Evolutionary conservation across 495 filamentous ascomycete species (phyloP), one percentile per base, ranked within the genome.

Genomic region (Penicilliopsis zonata): DNA sequence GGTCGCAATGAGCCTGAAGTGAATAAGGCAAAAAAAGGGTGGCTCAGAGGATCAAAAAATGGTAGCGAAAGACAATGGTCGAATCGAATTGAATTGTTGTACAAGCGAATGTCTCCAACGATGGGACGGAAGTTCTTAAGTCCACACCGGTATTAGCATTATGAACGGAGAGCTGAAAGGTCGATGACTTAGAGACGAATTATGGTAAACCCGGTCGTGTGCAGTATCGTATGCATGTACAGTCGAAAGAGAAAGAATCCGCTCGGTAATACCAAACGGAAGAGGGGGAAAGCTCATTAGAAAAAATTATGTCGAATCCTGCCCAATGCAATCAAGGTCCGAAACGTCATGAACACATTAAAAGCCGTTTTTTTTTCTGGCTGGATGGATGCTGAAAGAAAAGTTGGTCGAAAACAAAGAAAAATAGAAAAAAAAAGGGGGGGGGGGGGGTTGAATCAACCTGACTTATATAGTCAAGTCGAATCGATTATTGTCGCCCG

Each of bases 81-180:
- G 52, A 52, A 53, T 37, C 18, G 43, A 53, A 55, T 30, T 34
- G 43, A 37, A 31, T 33, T 38, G 44, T 45, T 56, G 51, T 52
- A 56, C 50, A 65, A 63, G 56, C 59, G 61, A 63, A 52, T 33
- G 59, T 59, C 50, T 58, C 48, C 52, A 43, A 42, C 47, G 34
- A 46, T 48, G 42, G 33, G 31, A 28, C 15, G 18, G 7, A 31
- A 41, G 36, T 37, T 34, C 35, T 38, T 15, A 36, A 37, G 24
- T 18, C 25, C 32, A 36, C 45, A 50, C 57, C 44, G 50, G 48
- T 46, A 61, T 63, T 63, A 63, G 46, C 36, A 63, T 63, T 63
- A 63, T 59, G 30, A 50, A 60, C 59, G 53, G 57, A 58, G 37
- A 30, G 35, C 40, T 31, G 29, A 29, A 13, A 23, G 27, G 34